phyloP scores from a whole-genome alignment of 2,329 filamentous ascomycete species.

The Clonostachys solani region DNA sequence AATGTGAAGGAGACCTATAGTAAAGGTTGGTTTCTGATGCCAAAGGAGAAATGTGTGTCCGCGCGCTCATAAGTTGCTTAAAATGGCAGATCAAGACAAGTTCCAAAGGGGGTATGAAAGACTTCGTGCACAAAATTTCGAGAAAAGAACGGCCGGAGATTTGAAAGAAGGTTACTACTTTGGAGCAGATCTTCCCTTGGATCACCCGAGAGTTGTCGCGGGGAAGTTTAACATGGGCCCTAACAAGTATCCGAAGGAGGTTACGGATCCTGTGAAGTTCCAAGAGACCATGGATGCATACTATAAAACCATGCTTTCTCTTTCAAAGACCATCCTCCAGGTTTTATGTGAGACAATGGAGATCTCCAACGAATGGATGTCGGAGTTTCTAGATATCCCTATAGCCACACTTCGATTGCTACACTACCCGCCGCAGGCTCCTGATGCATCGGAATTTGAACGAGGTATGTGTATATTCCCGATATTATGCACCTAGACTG shows the following conservation, averaged over 20 bases:
- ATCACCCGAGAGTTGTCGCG: slow-evolving; percentile 33
- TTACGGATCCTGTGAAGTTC: slow-evolving; percentile 26
- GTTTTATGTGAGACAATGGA: slow-evolving; percentile 35
- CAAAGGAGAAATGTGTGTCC: too few species aligned
- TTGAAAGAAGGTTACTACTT: slow-evolving; percentile 35
- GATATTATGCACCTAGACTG: too few species aligned
- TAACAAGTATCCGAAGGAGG: slow-evolving; percentile 35
- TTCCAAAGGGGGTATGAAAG: slow-evolving; percentile 46
- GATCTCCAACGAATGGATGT: slow-evolving; percentile 32
- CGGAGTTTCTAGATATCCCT: slow-evolving; percentile 35
- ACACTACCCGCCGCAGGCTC: slow-evolving; percentile 40
- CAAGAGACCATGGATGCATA: slow-evolving; percentile 30
- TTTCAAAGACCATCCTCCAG: slow-evolving; percentile 33
- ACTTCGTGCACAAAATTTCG: slow-evolving; percentile 36
- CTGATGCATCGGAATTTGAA: slow-evolving; percentile 10
- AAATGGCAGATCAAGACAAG: slow-evolving; percentile 17
- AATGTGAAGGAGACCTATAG: slow-evolving; percentile 37
- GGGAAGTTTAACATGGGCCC: slow-evolving; percentile 33
- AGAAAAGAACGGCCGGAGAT: slow-evolving; percentile 36
- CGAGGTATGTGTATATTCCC: too few species aligned
- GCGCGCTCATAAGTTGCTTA: too few species aligned
- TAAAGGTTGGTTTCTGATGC: slow-evolving; percentile 7
- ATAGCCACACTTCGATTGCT: slow-evolving; percentile 38
- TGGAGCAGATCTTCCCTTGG: slow-evolving; percentile 30
- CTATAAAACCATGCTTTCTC: slow-evolving; percentile 27